phyloP scores from a whole-genome alignment of 345 rosid genomes.

The Populus pruinosa region DNA sequence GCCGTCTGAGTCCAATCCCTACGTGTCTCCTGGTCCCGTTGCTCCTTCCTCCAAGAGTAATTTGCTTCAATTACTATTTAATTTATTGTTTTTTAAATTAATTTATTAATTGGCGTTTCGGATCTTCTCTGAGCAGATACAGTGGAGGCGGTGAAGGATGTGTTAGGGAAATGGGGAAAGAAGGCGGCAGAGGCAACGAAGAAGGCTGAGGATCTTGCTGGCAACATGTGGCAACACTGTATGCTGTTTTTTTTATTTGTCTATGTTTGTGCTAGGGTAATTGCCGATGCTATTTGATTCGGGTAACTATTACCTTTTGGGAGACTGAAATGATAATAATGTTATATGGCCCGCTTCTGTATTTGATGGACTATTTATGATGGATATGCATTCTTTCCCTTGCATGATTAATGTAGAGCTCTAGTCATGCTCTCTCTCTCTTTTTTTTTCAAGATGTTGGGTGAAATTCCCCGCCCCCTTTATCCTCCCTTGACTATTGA shows the following conservation, averaged over 20 bases:
- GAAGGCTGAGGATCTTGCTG: constrained; percentile 92
- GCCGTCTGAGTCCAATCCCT: constrained; percentile 85
- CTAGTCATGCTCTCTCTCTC: neutral
- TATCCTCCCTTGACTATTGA: neutral
- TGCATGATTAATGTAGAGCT: neutral
- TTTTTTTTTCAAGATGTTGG: neutral
- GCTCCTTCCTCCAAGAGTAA: constrained; percentile 51
- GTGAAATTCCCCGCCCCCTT: neutral
- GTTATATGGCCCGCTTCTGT: neutral
- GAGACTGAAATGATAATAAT: too few relatives aligned
- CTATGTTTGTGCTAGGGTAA: neutral
- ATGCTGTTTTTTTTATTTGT: constrained; percentile 3
- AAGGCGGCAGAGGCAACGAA: constrained; percentile 87
- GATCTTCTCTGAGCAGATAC: constrained; percentile 42
- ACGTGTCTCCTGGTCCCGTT: constrained; percentile 55
- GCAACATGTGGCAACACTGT: constrained; percentile 89
- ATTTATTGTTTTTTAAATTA: neutral
- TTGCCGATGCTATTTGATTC: neutral
- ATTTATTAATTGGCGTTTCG: neutral
- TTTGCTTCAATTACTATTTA: neutral
- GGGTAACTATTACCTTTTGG: neutral
- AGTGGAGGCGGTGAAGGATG: constrained; percentile 78
- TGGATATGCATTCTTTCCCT: neutral
- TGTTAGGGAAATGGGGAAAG: constrained; percentile 84
- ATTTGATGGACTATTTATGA: neutral